phyloP scores from a whole-genome alignment of 371 early-diverging fungal species.

The Mortierella sp. region DNA sequence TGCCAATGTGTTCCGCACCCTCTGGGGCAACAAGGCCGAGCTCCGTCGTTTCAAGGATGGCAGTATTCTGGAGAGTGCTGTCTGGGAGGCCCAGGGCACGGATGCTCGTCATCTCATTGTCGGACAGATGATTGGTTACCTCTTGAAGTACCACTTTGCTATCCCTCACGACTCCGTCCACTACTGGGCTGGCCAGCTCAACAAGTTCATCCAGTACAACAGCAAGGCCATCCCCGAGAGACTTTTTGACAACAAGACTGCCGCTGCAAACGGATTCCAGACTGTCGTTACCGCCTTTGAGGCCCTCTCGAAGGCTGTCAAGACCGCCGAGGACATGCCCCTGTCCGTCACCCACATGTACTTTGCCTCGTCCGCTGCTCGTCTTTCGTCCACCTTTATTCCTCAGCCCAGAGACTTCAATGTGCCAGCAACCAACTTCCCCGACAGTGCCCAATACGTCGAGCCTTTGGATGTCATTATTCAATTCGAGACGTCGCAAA shows the following conservation, averaged over 20 bases:
- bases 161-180: conserved; percentile 64
- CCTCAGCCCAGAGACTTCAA: conserved; percentile 82
- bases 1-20: conserved; percentile 76
- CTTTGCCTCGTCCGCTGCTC: conserved; percentile 75
- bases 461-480: conserved; percentile 85
- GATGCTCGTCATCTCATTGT: conserved; percentile 84
- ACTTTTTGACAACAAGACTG: conserved; percentile 63
- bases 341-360: conserved; percentile 80
- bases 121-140: conserved; percentile 81
- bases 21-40: conserved; percentile 91
- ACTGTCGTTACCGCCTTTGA: conserved; percentile 79
- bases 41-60: conserved; percentile 93
- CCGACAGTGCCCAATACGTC: conserved; percentile 72
- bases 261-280: conserved; percentile 75
- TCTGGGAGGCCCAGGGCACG: conserved; percentile 79
- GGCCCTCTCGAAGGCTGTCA: conserved; percentile 76
- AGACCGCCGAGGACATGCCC: conserved; percentile 78
- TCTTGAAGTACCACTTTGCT: conserved; percentile 79
- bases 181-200: conserved; percentile 81
- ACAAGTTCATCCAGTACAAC: conserved; percentile 67
- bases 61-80: conserved; percentile 85
- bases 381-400: conserved; percentile 82
- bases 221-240: conserved; percentile 62
- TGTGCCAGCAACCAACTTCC: conserved; percentile 51
- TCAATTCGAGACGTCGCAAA: conserved; percentile 85